Percentiles rank a stretch among this genome's conserved stretches.
Evolutionary conservation across 2,329 filamentous ascomycete genomes (phyloP).

Genomic region (Ophiostoma sp.): DNA sequence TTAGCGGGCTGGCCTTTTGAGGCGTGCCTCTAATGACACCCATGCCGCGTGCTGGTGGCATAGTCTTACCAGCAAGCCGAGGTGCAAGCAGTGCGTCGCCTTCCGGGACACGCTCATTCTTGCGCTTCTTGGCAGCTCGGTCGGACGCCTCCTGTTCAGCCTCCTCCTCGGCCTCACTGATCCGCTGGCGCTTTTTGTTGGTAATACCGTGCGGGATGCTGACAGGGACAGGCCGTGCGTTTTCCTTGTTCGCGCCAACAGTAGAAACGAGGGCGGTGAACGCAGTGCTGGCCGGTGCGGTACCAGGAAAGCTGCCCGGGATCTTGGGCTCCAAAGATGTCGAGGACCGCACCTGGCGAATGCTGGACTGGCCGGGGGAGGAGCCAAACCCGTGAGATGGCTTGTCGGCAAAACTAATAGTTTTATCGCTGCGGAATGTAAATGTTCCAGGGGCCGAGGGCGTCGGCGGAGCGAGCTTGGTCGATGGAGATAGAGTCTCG

Average conservation of each 20-base stretch:
- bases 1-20: slow-evolving; percentile 28
- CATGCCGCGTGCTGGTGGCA: background rate
- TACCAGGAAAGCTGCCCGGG: slow-evolving; percentile 47
- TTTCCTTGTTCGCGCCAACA: slow-evolving; percentile 49
- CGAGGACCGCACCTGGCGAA: slow-evolving; percentile 55
- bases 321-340: slow-evolving; percentile 34
- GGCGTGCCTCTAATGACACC: slow-evolving; percentile 14
- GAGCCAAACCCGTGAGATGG: slow-evolving; percentile 51
- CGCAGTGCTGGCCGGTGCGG: slow-evolving; percentile 38
- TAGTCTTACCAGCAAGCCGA: slow-evolving; percentile 35
- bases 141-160: slow-evolving; percentile 44
- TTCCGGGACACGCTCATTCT: slow-evolving; percentile 44
- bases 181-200: slow-evolving; percentile 62
- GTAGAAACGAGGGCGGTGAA: slow-evolving; percentile 23
- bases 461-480: slow-evolving; percentile 27
- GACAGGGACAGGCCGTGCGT: slow-evolving; percentile 41
- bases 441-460: slow-evolving; percentile 52
- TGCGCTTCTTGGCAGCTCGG: slow-evolving; percentile 55
- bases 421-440: slow-evolving; percentile 61
- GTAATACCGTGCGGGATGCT: slow-evolving; percentile 55
- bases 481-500: background rate
- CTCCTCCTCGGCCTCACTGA: slow-evolving; percentile 52
- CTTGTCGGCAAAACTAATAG: slow-evolving; percentile 50
- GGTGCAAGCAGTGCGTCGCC: slow-evolving; percentile 50
- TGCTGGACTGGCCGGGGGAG: slow-evolving; percentile 53